Evolutionary conservation across 202 grass and related monocot genomes (phyloP).

Genomic region (Digitaria exilis): DNA sequence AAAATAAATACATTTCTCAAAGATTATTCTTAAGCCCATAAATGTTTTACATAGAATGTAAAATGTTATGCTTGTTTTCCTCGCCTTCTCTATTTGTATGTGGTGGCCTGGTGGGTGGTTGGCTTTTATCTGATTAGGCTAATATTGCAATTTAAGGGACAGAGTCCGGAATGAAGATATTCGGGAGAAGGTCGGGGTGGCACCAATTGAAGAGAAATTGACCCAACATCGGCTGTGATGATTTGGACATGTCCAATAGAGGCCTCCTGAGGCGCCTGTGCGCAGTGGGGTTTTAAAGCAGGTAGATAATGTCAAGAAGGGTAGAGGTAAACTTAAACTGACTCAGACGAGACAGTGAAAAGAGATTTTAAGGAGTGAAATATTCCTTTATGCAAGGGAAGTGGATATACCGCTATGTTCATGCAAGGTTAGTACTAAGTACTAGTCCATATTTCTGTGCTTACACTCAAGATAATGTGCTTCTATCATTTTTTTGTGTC

Average conservation of each 20-base stretch:
- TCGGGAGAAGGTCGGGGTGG: no score
- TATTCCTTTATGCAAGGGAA: conserved; percentile 96
- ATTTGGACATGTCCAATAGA: no score
- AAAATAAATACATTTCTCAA: background rate
- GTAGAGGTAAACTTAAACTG: no score
- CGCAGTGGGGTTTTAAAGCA: no score
- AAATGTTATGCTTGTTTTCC: background rate
- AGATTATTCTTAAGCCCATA: background rate
- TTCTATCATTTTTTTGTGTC: background rate
- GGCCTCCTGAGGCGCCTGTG: no score
- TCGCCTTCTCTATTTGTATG: background rate
- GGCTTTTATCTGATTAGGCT: background rate
- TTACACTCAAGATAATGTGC: background rate
- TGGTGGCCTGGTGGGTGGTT: background rate
- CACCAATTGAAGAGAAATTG: no score
- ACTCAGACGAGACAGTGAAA: no score
- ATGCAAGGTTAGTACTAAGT: conserved; percentile 74
- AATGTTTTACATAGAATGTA: background rate
- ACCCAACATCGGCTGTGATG: no score
- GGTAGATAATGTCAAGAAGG: no score
- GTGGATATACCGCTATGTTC: conserved; percentile 90
- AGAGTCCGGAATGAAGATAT: no score
- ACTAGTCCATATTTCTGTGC: background rate
- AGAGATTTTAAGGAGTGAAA: no score
- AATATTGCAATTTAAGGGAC: background rate